Conservation (phyloP, 1,139 yeast genomes). For the Candida frijolesensis region DNA sequence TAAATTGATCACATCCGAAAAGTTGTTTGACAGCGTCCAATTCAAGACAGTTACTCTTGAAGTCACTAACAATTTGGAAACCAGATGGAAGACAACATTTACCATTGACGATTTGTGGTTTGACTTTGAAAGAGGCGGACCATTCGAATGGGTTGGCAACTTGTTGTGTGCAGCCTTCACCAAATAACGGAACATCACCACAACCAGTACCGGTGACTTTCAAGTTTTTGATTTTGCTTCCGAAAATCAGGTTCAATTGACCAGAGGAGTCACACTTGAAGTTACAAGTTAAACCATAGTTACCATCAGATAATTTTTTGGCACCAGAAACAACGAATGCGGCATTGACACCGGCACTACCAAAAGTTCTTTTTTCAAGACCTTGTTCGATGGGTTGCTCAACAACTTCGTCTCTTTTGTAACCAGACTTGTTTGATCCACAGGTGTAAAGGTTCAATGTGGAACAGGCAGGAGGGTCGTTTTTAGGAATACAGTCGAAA, state of each 20-base stretch:
- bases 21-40: conserved; percentile 7
- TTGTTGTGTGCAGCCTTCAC: conserved; percentile 4
- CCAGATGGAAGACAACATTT: conserved; percentile 15
- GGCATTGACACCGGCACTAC: conserved; percentile 10
- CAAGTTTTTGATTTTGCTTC: conserved; percentile 7
- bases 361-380: conserved; percentile 4
- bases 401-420: conserved; percentile 3
- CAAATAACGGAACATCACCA: conserved; percentile 11
- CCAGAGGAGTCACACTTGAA: conserved; percentile 10
- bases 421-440: neutral
- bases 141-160: conserved; percentile 14
- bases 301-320: conserved; percentile 13
- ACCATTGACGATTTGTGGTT: conserved; percentile 13
- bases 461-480: conserved; percentile 7
- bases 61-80: conserved; percentile 52
- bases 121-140: conserved; percentile 14
- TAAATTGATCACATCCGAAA: conserved; percentile 8
- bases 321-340: conserved; percentile 15
- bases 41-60: conserved; percentile 71
- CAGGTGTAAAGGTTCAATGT: neutral
- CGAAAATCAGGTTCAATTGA: conserved; percentile 9
- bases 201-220: conserved; percentile 14
- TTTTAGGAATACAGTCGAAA: conserved; percentile 8
- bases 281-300: conserved; percentile 12
- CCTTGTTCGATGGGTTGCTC: neutral